These are phyloP conservation scores for Pseudonitzschia multistriata DNA, from an alignment of 108 stramenopile species.

Conservation along the genomic window DNA sequence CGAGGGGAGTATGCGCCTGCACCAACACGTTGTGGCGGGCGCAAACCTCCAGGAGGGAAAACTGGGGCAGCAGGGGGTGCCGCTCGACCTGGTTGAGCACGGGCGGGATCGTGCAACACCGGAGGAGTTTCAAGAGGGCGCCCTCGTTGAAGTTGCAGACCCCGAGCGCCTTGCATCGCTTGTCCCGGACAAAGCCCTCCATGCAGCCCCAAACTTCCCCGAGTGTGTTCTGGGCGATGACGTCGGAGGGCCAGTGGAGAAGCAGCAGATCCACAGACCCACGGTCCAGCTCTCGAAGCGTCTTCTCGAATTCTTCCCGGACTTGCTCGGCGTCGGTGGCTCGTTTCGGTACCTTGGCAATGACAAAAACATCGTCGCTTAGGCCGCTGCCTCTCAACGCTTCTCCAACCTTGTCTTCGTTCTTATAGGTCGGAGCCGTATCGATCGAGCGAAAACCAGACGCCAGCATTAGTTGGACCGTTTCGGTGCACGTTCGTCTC, in stretches of 20 bases:
- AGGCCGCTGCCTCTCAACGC: slow-evolving; percentile 21
- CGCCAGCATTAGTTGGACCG: slow-evolving; percentile 36
- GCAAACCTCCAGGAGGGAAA: slow-evolving; percentile 67
- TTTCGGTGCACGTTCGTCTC: slow-evolving; percentile 31
- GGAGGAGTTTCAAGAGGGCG: slow-evolving; percentile 54
- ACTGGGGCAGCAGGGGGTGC: slow-evolving; percentile 73
- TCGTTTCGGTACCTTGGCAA: slow-evolving; percentile 78
- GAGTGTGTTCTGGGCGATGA: slow-evolving; percentile 45
- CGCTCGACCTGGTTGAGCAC: slow-evolving; percentile 83
- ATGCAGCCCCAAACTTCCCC: slow-evolving; percentile 69
- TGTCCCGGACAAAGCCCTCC: slow-evolving; percentile 56
- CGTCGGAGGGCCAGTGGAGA: slow-evolving; percentile 82
- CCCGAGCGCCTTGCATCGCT: slow-evolving; percentile 52
- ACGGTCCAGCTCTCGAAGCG: slow-evolving; percentile 40
- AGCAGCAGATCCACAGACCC: slow-evolving; percentile 56
- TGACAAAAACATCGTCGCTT: slow-evolving; percentile 33
- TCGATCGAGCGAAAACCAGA: slow-evolving; percentile 58
- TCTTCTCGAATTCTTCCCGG: slow-evolving; percentile 42
- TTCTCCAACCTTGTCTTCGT: slow-evolving; percentile 63
- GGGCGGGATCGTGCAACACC: slow-evolving; percentile 44
- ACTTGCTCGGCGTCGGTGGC: slow-evolving; percentile 57
- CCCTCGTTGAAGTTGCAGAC: slow-evolving; percentile 73
- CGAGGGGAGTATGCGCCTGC: slow-evolving; percentile 66
- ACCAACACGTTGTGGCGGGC: slow-evolving; percentile 48
- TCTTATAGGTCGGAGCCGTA: slow-evolving; percentile 85